Evolutionary conservation across 352 stramenopile genomes (phyloP).

Genomic region (Pythium biforme): DNA sequence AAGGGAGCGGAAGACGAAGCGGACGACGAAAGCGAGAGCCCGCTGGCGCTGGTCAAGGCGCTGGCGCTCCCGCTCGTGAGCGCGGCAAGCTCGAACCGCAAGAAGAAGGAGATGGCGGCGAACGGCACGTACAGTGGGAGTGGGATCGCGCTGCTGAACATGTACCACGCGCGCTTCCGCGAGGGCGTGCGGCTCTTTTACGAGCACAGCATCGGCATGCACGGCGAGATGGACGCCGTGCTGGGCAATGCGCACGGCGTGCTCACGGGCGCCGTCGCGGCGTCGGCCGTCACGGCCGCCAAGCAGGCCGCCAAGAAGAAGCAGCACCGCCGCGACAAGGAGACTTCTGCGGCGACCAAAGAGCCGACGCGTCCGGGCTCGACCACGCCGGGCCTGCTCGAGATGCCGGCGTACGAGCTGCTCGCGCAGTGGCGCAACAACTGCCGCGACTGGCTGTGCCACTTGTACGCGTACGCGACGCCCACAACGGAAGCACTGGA

Average conservation of each 20-base stretch:
- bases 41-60: constrained; percentile 31
- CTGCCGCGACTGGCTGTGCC: constrained; percentile 72
- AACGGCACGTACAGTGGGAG: constrained; percentile 3
- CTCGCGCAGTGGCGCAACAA: constrained; percentile 76
- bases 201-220: constrained; percentile 70
- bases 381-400: constrained; percentile 26
- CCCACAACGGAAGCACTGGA: constrained; percentile 53
- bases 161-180: constrained; percentile 59
- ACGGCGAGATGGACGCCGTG: constrained; percentile 76
- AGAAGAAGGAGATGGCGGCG: constrained; percentile 25
- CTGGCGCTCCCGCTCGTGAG: constrained; percentile 36
- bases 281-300: constrained; percentile 39
- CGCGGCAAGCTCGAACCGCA: constrained; percentile 4
- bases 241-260: constrained; percentile 33
- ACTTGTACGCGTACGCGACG: constrained; percentile 74
- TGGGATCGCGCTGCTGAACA: constrained; percentile 48
- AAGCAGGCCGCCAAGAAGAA: constrained; percentile 44
- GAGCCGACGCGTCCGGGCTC: constrained; percentile 6
- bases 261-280: constrained; percentile 25
- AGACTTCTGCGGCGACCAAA: constrained; percentile 12
- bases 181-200: constrained; percentile 80
- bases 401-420: constrained; percentile 66
- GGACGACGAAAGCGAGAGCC: constrained; percentile 4
- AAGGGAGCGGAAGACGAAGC: constrained; percentile 3
- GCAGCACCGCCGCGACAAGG: constrained; percentile 26